Evolutionary conservation across 306 rosid genomes (phyloP).

Genomic region (Ormosia semicastrata): DNA sequence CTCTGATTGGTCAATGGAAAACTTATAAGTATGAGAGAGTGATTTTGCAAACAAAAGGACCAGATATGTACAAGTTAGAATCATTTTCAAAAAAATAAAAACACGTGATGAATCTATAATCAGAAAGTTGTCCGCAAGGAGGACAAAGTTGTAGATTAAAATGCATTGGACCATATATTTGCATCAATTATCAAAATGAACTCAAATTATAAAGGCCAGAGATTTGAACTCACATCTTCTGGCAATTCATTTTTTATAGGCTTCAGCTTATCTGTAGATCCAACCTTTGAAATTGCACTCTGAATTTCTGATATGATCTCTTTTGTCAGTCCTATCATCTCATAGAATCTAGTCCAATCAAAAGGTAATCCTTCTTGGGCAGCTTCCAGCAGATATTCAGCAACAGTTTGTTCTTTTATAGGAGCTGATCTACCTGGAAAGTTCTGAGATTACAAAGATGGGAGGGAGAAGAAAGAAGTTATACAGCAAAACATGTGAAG

Average conservation of each 20-base stretch:
- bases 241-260: conserved; percentile 82
- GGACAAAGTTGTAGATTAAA: neutral
- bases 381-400: conserved; percentile 71
- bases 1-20: conserved; percentile 6
- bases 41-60: neutral
- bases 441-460: conserved; percentile 45
- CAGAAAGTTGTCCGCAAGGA: neutral
- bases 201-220: conserved; percentile 4
- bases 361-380: conserved; percentile 68
- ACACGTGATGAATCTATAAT: neutral
- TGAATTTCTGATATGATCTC: conserved; percentile 47
- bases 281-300: conserved; percentile 71
- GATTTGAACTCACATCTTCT: conserved; percentile 64
- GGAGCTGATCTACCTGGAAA: conserved; percentile 75
- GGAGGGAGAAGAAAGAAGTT: neutral
- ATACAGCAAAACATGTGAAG: conserved; percentile 7
- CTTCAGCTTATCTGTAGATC: conserved; percentile 76
- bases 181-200: conserved; percentile 8
- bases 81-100: neutral
- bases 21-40: neutral
- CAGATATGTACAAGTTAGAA: neutral
- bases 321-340: conserved; percentile 53
- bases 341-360: conserved; percentile 70
- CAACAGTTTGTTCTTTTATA: conserved; percentile 76
- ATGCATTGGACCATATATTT: neutral